Conservation (phyloP, 176 grass and related monocot species). For the Hsuehochloa calcarea region DNA sequence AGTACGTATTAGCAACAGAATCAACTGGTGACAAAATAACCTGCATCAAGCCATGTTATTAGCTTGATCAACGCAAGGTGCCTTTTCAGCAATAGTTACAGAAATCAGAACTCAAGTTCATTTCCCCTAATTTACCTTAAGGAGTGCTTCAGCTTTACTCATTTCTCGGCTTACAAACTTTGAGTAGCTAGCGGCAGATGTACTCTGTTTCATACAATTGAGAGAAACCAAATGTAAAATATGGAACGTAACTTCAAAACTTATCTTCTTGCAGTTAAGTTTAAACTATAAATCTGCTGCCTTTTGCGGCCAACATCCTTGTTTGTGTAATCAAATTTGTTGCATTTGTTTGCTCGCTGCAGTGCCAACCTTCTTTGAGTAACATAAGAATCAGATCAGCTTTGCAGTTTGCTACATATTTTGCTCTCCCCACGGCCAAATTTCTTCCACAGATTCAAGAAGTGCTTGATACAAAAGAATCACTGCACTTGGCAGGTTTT, state of each 20-base stretch:
- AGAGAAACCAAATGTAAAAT: constrained; percentile 24
- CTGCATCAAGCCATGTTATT: constrained; percentile 40
- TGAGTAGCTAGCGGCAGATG: constrained; percentile 74
- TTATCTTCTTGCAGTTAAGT: neutral
- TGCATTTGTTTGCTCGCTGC: neutral
- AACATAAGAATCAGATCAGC: constrained; percentile 18
- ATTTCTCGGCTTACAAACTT: constrained; percentile 99
- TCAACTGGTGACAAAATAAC: constrained; percentile 98
- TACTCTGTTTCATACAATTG: constrained; percentile 52
- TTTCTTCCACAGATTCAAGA: constrained; percentile 21
- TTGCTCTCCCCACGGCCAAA: neutral
- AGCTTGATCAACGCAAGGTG: constrained; percentile 25
- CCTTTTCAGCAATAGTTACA: neutral
- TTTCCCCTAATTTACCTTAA: constrained; percentile 63
- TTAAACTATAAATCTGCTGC: neutral
- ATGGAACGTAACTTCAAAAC: constrained; percentile 4
- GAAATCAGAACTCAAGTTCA: neutral
- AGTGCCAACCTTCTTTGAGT: neutral
- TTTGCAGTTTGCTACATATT: neutral
- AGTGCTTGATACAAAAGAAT: constrained; percentile 31
- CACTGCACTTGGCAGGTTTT: neutral
- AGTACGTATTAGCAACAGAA: constrained; percentile 93
- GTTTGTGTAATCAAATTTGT: neutral
- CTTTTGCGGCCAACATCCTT: neutral
- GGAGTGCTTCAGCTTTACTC: constrained; percentile 99